Evolutionary conservation across 78 protist genomes (phyloP), one percentile per base, ranked within the genome.

Genomic region (Dictyostelium capitatum): DNA sequence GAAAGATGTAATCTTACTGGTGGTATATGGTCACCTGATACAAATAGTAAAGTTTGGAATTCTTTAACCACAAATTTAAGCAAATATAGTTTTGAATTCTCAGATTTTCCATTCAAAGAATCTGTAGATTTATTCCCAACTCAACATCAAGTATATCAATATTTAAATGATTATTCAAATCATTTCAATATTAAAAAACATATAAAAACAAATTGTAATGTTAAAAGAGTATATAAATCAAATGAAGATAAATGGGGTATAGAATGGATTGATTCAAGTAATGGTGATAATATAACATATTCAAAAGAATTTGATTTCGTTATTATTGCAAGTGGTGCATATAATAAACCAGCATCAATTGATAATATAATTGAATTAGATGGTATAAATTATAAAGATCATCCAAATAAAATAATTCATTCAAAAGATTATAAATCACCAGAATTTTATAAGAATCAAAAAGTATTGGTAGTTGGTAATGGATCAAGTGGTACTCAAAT

Each of bases 1-100:
- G 90, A 83, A 54, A 48, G 37, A 17, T 15, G 72, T 17, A 62
- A 72, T 20, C 7, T 72, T n/a, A n/a, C n/a, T 32, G 90, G 90
- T 1, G 90, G 90, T 0, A 62, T 53, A 1, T 83, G 90, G 90
- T 0, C 25, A 5, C 20, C 25, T 17, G 14, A 8, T 6, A n/a
- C 6, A 30, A 37, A 37, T 37, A 43, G 73, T 15, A 23, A 48
- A 4, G 43, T 19, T 12, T 83, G 90, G 90, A 50, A 83, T 54
- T n/a, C 50, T 4, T n/a, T 83, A 12, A 3, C n/a, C 1, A 25
- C 57, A 6, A 83, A 83, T 32, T 0, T 83, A 3, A 50, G 80
- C 0, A 14, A 51, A 20, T 56, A 54, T 43, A 4, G 56, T n/a
- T 64, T 8, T 62, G 12, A 37, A 14, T 53, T 54, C 56, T 72